Evolutionary conservation across 2,329 filamentous ascomycete genomes (phyloP), one percentile per base, ranked within the genome.

Genomic region (Sarocladiaceae sp.): DNA sequence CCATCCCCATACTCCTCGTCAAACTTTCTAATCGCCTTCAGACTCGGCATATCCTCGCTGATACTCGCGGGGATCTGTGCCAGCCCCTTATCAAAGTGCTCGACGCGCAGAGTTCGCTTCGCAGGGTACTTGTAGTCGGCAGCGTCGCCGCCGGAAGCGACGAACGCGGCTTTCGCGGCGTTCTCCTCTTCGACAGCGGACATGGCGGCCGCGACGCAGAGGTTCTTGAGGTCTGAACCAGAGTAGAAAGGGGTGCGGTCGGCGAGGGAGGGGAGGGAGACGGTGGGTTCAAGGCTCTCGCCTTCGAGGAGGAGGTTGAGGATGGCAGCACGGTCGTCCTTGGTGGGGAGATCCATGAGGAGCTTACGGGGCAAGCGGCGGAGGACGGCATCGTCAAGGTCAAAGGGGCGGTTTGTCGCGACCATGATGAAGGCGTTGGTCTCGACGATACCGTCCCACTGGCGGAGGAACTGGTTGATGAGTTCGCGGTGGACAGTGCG

Each of bases 361-460:
- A 91, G 68, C 33, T 84, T 77, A 44, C 86, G 72, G 2, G 86
- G 86, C 18, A 90, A 67, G 11, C 86, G 76, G n/a, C 87, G 75
- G 35, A 93, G 73, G 9, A 93, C 85, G 9, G 87, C 87, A 54
- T 93, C 87, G 56, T 98, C 93, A 1, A 98, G 78, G 57, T 97
- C 93, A 57, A 95, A 96, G 0, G 93, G 93, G 9, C 91, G 76
- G 63, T 98, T 97, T 7, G 90, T 97, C 21, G 93, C 91, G 0
- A 97, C 89, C 89, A 98, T 96, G 63, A 98, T 91, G 61, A 98
- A 97, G 3, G 91, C 88, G 15, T 85, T 85, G 37, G 82, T 77
- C 54, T 86, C 85, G 44, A 72, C 71, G 71, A 97, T 83, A 10
- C 93, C 93, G 55, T 97, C 93, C 93, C 91, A 97, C 62, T 97